phyloP scores from a whole-genome alignment of 257 asterid genomes.

The Lycium barbarum region DNA sequence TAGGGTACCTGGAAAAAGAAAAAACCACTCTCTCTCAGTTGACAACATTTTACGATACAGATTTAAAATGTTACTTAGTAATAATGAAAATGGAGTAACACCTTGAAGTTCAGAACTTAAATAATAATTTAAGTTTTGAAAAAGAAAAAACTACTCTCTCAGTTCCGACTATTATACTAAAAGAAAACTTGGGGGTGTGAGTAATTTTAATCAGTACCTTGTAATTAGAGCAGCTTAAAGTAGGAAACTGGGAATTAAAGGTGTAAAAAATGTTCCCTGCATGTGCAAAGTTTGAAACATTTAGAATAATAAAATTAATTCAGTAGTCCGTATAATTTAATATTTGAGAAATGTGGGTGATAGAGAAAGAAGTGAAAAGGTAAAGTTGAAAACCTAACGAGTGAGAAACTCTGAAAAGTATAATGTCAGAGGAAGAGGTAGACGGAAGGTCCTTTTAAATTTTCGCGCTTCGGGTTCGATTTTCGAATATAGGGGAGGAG shows the following conservation, averaged over 20 bases:
- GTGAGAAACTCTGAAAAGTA: constrained; percentile 35
- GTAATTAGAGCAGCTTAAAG: neutral
- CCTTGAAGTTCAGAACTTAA: constrained; percentile 9
- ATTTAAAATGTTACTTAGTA: neutral
- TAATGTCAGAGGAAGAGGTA: constrained; percentile 26
- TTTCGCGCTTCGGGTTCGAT: constrained; percentile 62
- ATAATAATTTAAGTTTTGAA: neutral
- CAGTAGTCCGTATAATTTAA: neutral
- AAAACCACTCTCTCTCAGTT: neutral
- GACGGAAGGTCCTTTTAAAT: constrained; percentile 29
- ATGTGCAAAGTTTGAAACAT: constrained; percentile 5
- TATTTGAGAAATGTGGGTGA: constrained; percentile 42
- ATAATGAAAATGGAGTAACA: neutral
- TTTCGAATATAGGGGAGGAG: constrained; percentile 59
- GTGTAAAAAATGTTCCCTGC: neutral
- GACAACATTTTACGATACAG: neutral
- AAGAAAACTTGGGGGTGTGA: too few species aligned
- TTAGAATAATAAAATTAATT: neutral
- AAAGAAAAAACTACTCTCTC: too few species aligned
- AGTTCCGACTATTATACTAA: too few species aligned
- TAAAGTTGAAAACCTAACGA: constrained; percentile 28
- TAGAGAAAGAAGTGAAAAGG: constrained; percentile 32
- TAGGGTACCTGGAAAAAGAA: constrained; percentile 14
- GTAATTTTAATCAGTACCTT: neutral
- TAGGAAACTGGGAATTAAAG: constrained; percentile 5